Percentiles rank a stretch among this genome's conserved stretches.
These are phyloP conservation scores for Puya raimondii DNA, from an alignment of 176 grass and related monocot genomes.

Conservation along the genomic window DNA sequence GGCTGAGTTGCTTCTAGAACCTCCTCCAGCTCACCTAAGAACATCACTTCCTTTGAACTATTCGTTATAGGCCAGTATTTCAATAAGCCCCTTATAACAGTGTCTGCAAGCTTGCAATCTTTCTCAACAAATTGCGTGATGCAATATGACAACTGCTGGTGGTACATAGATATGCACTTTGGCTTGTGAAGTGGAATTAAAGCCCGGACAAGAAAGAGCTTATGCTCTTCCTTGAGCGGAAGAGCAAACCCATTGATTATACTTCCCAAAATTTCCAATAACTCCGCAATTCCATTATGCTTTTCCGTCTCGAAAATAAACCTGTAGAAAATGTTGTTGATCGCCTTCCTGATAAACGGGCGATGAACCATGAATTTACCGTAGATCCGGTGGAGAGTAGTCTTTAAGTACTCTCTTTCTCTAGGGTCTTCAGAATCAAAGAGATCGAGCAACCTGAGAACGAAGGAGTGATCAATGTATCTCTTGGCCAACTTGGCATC, in stretches of 20 bases:
- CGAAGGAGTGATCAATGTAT: conserved; percentile 96
- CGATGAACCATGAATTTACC: conserved; percentile 99
- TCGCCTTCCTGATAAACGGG: conserved; percentile 90
- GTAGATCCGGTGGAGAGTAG: conserved; percentile 92
- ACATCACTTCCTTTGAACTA: conserved; percentile 99
- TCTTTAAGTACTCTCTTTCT: conserved; percentile 95
- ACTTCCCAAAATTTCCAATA: conserved; percentile 89
- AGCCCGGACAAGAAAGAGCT: conserved; percentile 82
- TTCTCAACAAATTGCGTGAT: conserved; percentile 97
- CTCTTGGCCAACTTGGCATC: conserved; percentile 93
- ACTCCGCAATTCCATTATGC: conserved; percentile 81
- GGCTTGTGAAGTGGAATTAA: conserved; percentile 95
- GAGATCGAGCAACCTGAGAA: conserved; percentile 83
- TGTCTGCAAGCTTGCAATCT: conserved; percentile 91
- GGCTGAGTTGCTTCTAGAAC: conserved; percentile 83
- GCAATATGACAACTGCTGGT: conserved; percentile 88
- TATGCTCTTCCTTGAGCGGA: conserved; percentile 95
- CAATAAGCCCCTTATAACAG: conserved; percentile 80
- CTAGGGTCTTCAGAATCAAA: conserved; percentile 96
- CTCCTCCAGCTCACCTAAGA: conserved; percentile 94
- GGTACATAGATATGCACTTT: conserved; percentile 79
- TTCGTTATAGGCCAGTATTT: conserved; percentile 99
- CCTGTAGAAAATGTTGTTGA: conserved; percentile 97
- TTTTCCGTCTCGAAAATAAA: conserved; percentile 97
- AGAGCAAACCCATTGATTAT: conserved; percentile 97